Evolutionary conservation across 306 rosid genomes (phyloP), one percentile per base, ranked within the genome.

Genomic region (Gastrolobium bilobum): DNA sequence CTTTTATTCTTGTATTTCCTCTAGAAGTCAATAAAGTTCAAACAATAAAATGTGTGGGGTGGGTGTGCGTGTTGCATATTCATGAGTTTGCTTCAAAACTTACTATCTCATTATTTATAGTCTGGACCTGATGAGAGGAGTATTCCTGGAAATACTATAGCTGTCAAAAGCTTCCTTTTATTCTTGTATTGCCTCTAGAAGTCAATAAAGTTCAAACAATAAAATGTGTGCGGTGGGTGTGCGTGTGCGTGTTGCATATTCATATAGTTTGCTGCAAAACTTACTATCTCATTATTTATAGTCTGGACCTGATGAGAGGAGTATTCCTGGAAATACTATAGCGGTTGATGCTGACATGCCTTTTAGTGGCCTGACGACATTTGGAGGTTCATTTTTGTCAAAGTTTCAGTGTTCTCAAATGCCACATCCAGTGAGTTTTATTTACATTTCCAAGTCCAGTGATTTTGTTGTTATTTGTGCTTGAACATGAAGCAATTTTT

Each of bases 331-430:
- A 64, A 93, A 95, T 85, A 95, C 98, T 5, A 80, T 93, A 4
- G 99, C 92, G 43, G 99, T 95, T 86, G 89, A 93, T 70, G 99
- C 99, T 39, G 96, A 93, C 33, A 90, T 93, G 99, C 99, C 99
- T 81, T 95, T 89, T 69, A 42, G 92, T 76, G 94, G 97, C 42
- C 58, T 95, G 42, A 84, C 98, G 84, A 77, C 92, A 46, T 95
- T 91, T 76, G 98, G 99, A 63, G 97, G 97, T 44, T 88, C 98
- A 26, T 95, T 95, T 77, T 76, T 95, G 15, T 95, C 98, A 0
- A 95, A 95, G 81, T 95, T 95, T 62, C 92, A 95, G 79, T 95
- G 98, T 68, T 91, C 98, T 68, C 96, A 93, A 76, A 89, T 95
- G 99, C 97, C 99, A 15, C 98, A 95, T 84, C 91, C 94, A 26